A percentile compares a stretch with the other conserved stretches of the same genome.
These are phyloP conservation scores for Medicago arabica DNA, from an alignment of 306 rosid species.

Conservation along the genomic window DNA sequence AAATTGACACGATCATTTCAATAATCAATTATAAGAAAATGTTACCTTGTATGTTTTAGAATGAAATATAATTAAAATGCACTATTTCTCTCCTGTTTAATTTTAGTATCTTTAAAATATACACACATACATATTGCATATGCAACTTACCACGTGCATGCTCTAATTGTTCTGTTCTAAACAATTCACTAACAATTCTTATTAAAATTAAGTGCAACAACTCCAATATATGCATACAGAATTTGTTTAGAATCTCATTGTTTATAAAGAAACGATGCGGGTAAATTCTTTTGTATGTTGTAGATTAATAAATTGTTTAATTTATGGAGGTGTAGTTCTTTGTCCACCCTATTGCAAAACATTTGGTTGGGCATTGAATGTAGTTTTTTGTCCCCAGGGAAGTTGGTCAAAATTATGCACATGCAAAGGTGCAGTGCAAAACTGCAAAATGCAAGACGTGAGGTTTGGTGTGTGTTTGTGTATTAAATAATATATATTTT, in stretches of 20 bases:
- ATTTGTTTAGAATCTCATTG: conserved; percentile 12
- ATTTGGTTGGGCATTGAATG: conserved; percentile 31
- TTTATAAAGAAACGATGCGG: neutral
- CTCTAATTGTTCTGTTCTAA: conserved; percentile 42
- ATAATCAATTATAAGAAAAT: too few species aligned
- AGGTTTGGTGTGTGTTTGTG: neutral
- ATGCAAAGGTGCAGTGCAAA: conserved; percentile 40
- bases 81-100: too few species aligned
- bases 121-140: neutral
- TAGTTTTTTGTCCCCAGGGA: conserved; percentile 45
- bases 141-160: conserved; percentile 54
- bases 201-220: conserved; percentile 22
- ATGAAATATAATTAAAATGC: too few species aligned
- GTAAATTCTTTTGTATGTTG: conserved; percentile 1
- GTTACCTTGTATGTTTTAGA: too few species aligned
- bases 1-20: too few species aligned
- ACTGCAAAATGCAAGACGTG: conserved; percentile 34
- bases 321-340: conserved; percentile 22
- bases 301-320: conserved; percentile 13
- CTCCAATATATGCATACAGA: conserved; percentile 9
- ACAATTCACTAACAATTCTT: conserved; percentile 29
- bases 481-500: conserved; percentile 1
- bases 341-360: conserved; percentile 9
- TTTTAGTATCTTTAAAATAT: too few species aligned
- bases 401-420: conserved; percentile 63